Evolutionary conservation across 2,329 filamentous ascomycete genomes (phyloP), one percentile per base, ranked within the genome.

Genomic region (Talaromyces piceae): DNA sequence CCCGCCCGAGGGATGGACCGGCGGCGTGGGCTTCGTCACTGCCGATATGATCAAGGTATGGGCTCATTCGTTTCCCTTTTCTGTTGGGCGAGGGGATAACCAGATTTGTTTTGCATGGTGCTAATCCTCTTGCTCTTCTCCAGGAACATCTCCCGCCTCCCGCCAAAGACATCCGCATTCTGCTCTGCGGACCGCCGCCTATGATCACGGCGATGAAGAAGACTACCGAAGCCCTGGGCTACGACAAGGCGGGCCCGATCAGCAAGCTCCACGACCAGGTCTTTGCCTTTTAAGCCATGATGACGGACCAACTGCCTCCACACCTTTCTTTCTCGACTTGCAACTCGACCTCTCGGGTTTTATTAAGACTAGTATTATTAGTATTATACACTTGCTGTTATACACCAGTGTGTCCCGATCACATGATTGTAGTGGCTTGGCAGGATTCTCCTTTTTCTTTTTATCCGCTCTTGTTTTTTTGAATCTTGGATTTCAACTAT

Each of bases 121-220:
- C n/a, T n/a, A n/a, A 4, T 4, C n/a, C 56, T 37, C 62, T 70
- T 57, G 70, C 47, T 30, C 9, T 33, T 41, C 49, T 54, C 5
- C 51, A 73, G 71, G 70, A 69, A 54, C 68, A 67, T 52, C 80
- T 97, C 50, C 90, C 93, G 52, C 83, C 87, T 66, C 83, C 93
- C 18, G 87, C 88, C 51, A 75, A 79, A 53, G 91, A 97, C 64
- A 84, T 95, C 74, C 97, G 97, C 82, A 81, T 98, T 61, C 79
- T 97, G 54, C 79, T 97, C 59, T 98, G 93, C 67, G 93, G 93
- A 50, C 93, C 93, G 53, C 93, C 93, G 52, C 93, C 93, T 47
- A 98, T 98, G 93, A 81, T 97, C 58, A 87, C 86, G 63, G 91
- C 90, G 47, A 86, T 97, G 77, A 98, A 98, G 87, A 97, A 97